phyloP scores from a whole-genome alignment of 2,329 filamentous ascomycete species.

The Neurospora sp. region DNA sequence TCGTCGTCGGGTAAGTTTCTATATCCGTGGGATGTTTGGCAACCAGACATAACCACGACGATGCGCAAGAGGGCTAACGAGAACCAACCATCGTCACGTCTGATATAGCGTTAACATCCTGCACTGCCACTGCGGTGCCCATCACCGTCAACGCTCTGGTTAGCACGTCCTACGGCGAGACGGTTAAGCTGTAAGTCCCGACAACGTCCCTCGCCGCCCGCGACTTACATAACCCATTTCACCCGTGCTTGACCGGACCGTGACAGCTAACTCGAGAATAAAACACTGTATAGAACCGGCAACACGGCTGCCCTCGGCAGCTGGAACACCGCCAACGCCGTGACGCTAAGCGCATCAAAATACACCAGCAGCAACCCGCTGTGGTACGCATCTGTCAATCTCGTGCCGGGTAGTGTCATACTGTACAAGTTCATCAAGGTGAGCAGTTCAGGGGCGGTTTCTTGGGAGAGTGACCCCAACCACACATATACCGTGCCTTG shows the following conservation, averaged over 20 bases:
- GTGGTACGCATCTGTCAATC: constrained; percentile 37
- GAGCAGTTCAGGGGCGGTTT: constrained; percentile 32
- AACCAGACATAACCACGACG: not conserved
- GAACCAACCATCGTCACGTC: not conserved
- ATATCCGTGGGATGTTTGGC: not conserved
- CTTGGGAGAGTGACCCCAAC: constrained; percentile 42
- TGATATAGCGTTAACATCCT: constrained; percentile 4
- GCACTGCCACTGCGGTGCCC: constrained; percentile 11
- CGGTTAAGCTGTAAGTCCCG: constrained; percentile 18
- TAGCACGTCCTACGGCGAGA: constrained; percentile 16
- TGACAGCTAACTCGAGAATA: not conserved
- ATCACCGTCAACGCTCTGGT: constrained; percentile 20
- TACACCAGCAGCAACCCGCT: constrained; percentile 40
- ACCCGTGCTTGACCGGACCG: not conserved
- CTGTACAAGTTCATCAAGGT: constrained; percentile 48
- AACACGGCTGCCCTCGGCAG: constrained; percentile 30
- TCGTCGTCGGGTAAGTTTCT: not conserved
- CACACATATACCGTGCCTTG: constrained; percentile 21
- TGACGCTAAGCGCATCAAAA: constrained; percentile 35
- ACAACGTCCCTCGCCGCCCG: not conserved
- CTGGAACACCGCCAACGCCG: constrained; percentile 36
- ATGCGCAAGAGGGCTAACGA: not conserved
- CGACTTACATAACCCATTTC: not conserved
- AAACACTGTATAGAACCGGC: constrained; percentile 11
- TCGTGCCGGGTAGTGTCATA: constrained; percentile 36